phyloP scores from a whole-genome alignment of 495 filamentous ascomycete species.

The Physcia stellaris region DNA sequence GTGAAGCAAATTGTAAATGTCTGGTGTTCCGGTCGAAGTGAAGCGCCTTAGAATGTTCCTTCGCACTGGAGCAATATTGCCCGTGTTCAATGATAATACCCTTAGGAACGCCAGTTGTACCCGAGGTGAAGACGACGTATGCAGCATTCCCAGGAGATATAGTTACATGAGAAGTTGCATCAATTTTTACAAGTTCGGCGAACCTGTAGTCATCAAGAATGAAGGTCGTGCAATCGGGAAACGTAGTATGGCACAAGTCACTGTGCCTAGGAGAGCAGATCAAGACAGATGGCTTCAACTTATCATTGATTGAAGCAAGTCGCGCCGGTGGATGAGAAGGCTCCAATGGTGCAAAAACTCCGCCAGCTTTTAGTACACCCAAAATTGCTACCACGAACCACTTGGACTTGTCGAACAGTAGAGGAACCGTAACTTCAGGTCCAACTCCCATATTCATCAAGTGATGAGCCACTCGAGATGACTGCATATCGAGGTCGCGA shows the following conservation, averaged over 20 bases:
- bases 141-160: constrained; percentile 24
- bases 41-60: constrained; percentile 24
- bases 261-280: constrained; percentile 1
- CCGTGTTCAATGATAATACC: constrained; percentile 31
- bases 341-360: constrained; percentile 39
- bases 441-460: not conserved
- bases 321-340: constrained; percentile 33
- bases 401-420: constrained; percentile 13
- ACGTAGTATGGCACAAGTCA: constrained; percentile 14
- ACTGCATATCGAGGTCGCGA: constrained; percentile 24
- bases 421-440: constrained; percentile 6
- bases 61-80: constrained; percentile 30
- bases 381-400: constrained; percentile 22
- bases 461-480: constrained; percentile 10
- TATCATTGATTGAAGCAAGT: constrained; percentile 14
- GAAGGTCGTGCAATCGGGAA: constrained; percentile 13
- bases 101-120: constrained; percentile 46
- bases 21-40: constrained; percentile 23
- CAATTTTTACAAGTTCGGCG: not conserved
- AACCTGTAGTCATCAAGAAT: not conserved
- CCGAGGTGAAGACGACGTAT: constrained; percentile 87
- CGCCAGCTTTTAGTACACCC: constrained; percentile 34
- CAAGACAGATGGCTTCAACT: not conserved
- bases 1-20: constrained; percentile 38
- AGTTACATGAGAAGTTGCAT: not conserved